A percentile compares a stretch with the other conserved stretches of the same genome.
Conservation (phyloP, 1,284 basidiomycete species). For the Tetrapyrgos nigripes region DNA sequence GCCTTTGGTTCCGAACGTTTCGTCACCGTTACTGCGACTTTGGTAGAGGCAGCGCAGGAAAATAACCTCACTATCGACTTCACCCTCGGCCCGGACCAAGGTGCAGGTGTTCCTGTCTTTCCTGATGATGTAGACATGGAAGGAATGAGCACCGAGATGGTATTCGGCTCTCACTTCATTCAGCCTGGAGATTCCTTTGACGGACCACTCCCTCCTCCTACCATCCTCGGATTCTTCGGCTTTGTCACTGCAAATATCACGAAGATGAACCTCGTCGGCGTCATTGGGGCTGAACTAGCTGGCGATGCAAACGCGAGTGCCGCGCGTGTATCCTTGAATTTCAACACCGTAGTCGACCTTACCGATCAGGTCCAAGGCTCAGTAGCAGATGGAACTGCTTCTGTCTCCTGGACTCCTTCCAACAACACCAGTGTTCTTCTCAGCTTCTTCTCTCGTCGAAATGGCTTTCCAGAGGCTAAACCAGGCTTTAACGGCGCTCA, state of each 20-base stretch:
- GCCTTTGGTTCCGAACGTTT: background rate
- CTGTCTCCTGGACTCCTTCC: no score
- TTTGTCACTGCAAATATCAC: conserved; percentile 20
- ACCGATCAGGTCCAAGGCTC: conserved; percentile 15
- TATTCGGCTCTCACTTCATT: conserved; percentile 19
- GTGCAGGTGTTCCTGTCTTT: conserved; percentile 21
- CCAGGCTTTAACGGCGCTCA: conserved; percentile 19
- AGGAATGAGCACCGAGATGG: no score
- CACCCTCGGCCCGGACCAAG: conserved; percentile 20
- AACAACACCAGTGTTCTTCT: conserved; percentile 19
- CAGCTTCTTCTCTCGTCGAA: conserved; percentile 21
- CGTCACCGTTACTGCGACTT: background rate
- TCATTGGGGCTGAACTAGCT: no score
- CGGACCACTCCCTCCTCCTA: conserved; percentile 16
- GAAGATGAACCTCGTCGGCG: conserved; percentile 15
- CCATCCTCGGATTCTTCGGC: conserved; percentile 11
- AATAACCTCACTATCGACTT: conserved; percentile 23
- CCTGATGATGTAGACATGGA: no score
- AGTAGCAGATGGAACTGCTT: conserved; percentile 11
- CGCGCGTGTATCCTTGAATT: conserved; percentile 18
- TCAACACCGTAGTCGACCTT: conserved; percentile 20
- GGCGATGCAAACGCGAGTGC: conserved; percentile 11
- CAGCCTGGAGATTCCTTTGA: conserved; percentile 13
- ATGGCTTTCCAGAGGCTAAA: conserved; percentile 21
- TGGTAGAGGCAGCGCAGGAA: background rate